Conservation (phyloP, 2,329 filamentous ascomycete genomes). For the Cordyceps cicadae region DNA sequence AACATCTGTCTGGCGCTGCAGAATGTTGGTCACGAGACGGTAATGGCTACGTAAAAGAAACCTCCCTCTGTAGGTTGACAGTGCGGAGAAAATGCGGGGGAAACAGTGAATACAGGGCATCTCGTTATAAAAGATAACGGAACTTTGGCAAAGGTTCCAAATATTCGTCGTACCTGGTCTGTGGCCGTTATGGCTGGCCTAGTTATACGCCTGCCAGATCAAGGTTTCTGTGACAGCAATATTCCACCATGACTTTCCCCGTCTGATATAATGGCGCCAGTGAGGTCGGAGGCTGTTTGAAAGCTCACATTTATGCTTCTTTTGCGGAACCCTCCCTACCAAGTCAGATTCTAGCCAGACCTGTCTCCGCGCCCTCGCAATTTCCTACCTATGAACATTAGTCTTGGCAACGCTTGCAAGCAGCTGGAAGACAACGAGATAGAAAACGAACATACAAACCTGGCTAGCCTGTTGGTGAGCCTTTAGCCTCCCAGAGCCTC, state of each 20-base stretch:
- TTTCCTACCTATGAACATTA: too few relatives aligned
- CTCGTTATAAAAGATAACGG: background rate
- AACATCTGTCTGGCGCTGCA: background rate
- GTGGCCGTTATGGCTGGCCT: background rate
- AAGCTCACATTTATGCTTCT: too few relatives aligned
- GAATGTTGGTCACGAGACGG: background rate
- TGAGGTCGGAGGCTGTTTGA: background rate
- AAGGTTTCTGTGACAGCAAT: background rate
- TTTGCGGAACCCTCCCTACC: too few relatives aligned
- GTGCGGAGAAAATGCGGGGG: conserved; percentile 4
- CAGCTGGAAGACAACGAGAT: too few relatives aligned
- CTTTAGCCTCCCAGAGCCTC: background rate
- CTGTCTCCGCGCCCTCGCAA: background rate
- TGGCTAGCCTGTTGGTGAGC: too few relatives aligned
- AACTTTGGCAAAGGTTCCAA: background rate
- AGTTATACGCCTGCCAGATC: background rate
- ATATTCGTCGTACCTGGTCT: background rate
- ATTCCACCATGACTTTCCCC: background rate
- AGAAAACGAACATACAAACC: too few relatives aligned
- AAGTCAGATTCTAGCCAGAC: background rate
- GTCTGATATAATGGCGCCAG: too few relatives aligned
- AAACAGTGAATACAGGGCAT: background rate
- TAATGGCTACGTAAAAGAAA: conserved; percentile 8
- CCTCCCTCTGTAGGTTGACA: background rate
- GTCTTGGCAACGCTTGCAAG: too few relatives aligned